Evolutionary conservation across 495 filamentous ascomycete genomes (phyloP).

Genomic region (Symbiotaphrina buchneri): DNA sequence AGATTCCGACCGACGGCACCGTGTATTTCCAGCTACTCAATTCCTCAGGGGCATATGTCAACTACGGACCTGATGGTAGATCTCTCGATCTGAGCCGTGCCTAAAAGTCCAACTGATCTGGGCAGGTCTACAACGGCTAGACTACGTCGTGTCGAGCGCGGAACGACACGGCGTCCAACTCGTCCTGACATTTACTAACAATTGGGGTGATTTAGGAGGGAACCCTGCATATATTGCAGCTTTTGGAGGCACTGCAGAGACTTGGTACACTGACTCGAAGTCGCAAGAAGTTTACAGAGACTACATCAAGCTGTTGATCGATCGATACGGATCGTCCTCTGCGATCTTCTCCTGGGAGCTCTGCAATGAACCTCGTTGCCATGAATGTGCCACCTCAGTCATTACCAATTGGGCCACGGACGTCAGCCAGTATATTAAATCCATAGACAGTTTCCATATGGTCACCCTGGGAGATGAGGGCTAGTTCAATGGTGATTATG

Average conservation of each 20-base stretch:
- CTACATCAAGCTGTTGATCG: conserved; percentile 39
- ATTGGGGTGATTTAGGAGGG: conserved; percentile 43
- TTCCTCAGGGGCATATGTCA: background rate
- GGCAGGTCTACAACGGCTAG: conserved; percentile 1
- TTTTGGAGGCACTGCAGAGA: conserved; percentile 28
- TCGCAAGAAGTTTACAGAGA: conserved; percentile 35
- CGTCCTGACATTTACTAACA: conserved; percentile 11
- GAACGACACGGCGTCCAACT: conserved; percentile 2
- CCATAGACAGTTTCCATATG: conserved; percentile 37
- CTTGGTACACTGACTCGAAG: conserved; percentile 30
- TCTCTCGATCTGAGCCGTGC: too few species aligned
- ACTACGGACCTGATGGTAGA: background rate
- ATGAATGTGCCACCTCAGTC: conserved; percentile 29
- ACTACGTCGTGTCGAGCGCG: conserved; percentile 1
- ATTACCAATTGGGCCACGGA: conserved; percentile 39
- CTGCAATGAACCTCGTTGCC: conserved; percentile 47
- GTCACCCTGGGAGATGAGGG: conserved; percentile 46
- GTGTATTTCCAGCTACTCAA: conserved; percentile 6
- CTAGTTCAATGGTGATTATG: conserved; percentile 5
- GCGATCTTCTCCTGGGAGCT: conserved; percentile 55
- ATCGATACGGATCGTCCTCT: conserved; percentile 27
- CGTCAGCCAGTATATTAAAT: conserved; percentile 38
- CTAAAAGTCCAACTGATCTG: too few species aligned
- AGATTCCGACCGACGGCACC: background rate
- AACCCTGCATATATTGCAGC: conserved; percentile 37